Evolutionary conservation across 768 basidiomycete species (phyloP), one percentile per base, ranked within the genome.

Genomic region (Amanita subjunquillea): DNA sequence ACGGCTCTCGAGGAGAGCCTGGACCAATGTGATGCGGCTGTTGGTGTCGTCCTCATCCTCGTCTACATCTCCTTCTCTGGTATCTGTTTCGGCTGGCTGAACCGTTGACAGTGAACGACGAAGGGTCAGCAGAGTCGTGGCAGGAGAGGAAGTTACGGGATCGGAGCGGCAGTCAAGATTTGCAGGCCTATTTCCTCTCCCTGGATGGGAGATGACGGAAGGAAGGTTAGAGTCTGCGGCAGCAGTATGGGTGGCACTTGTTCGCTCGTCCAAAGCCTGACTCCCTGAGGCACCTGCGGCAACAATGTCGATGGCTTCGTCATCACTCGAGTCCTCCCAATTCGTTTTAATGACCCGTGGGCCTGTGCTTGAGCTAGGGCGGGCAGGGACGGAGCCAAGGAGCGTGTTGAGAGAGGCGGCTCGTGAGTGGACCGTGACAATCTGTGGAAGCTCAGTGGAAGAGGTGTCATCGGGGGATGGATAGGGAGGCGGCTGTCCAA

Each of bases 281-380:
- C 87, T 85, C 6, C 90, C 89, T 55, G 86, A 87, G 12, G 87
- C 74, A 9, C 82, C 89, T 15, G 90, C 88, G 0, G 90, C 85
- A 30, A 91, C 78, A 39, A 87, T 69, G 59, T 89, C 81, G 50
- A 92, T 88, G 12, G 88, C 90, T 64, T 92, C 90, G 51, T 92
- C 90, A 56, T 92, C 90, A 58, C 88, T 91, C 4, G 78, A 80
- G 63, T 88, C 81, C 51, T 78, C 71, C 90, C 91, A 89, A 59
- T 93, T 76, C 52, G 63, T 70, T 61, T 83, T 83, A 6, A 66
- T 55, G 57, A 77, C 77, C 13, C 69, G 62, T 61, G 74, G 72
- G 45, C 65, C 67, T 12, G 62, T 56, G 55, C 68, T 62, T 15
- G 62, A 60, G 22, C 42, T 53, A 8, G 25, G 43, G 46, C 36